A percentile compares a stretch with the other conserved stretches of the same genome.
Evolutionary conservation across 208 protist species (phyloP).

Genomic region (Leishmania amazonensis): DNA sequence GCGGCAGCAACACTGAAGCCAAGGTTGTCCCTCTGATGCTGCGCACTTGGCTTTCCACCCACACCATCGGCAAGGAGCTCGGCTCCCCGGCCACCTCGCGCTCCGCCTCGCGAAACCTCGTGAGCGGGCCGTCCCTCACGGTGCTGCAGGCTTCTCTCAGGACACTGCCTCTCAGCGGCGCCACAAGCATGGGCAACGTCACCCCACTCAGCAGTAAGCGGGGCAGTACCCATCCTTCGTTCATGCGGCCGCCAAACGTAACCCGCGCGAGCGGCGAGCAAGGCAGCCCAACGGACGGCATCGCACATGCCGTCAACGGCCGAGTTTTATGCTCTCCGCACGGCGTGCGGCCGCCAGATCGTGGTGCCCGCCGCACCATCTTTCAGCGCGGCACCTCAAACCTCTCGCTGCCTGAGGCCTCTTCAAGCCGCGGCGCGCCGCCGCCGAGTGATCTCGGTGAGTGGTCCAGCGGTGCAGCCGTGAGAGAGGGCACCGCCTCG

Average conservation of each 20-base stretch:
- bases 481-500: neutral
- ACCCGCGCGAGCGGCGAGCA: neutral
- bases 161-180: slow-evolving; percentile 14
- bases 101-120: neutral
- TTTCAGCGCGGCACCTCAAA: slow-evolving; percentile 17
- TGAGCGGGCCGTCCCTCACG: neutral
- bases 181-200: slow-evolving; percentile 18
- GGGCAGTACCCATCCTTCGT: slow-evolving; percentile 25
- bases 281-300: neutral
- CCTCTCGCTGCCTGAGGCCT: neutral
- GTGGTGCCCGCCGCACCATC: slow-evolving; percentile 17
- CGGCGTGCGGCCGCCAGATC: slow-evolving; percentile 14
- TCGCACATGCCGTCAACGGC: slow-evolving; percentile 10
- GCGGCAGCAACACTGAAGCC: neutral
- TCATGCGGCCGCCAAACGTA: slow-evolving; percentile 18
- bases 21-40: slow-evolving; percentile 17
- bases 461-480: neutral
- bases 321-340: slow-evolving; percentile 16
- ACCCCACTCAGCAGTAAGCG: slow-evolving; percentile 25
- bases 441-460: neutral
- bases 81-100: slow-evolving; percentile 10
- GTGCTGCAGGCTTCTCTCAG: slow-evolving; percentile 10
- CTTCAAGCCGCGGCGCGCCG: neutral
- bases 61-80: slow-evolving; percentile 1
- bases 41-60: slow-evolving; percentile 11